Evolutionary conservation across 2,329 filamentous ascomycete genomes (phyloP).

Genomic region (Karstenula rhodostoma): DNA sequence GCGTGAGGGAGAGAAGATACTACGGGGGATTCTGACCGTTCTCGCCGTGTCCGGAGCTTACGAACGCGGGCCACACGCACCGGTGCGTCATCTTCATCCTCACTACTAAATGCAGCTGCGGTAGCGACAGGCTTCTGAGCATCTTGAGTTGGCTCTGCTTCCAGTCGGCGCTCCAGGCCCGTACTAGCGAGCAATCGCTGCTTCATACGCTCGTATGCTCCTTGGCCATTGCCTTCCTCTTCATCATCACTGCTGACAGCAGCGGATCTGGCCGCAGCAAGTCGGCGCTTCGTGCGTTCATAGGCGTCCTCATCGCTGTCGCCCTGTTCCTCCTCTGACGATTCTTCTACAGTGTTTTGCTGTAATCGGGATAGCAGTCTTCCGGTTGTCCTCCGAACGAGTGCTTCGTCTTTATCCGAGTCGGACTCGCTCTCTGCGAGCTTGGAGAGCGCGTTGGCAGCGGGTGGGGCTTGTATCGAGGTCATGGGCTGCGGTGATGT

Average conservation of each 20-base stretch:
- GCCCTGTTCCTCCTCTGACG: slow-evolving; percentile 20
- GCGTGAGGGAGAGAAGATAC: slow-evolving; percentile 26
- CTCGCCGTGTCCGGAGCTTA: slow-evolving; percentile 19
- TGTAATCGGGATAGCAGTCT: slow-evolving; percentile 69
- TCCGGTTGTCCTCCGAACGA: slow-evolving; percentile 62
- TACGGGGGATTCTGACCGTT: slow-evolving; percentile 24
- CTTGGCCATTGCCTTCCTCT: slow-evolving; percentile 42
- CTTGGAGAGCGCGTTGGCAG: slow-evolving; percentile 59
- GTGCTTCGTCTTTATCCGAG: slow-evolving; percentile 42
- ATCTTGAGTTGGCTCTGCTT: slow-evolving; percentile 10
- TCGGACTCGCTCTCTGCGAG: slow-evolving; percentile 56
- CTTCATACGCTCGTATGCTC: slow-evolving; percentile 58
- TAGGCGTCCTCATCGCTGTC: slow-evolving; percentile 39
- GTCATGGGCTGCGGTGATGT: slow-evolving; percentile 2
- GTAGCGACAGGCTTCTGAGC: slow-evolving; percentile 5
- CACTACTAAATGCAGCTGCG: slow-evolving; percentile 27
- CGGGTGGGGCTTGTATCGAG: slow-evolving; percentile 41
- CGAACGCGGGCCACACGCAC: slow-evolving; percentile 29
- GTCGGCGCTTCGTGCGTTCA: slow-evolving; percentile 33
- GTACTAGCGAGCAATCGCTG: slow-evolving; percentile 53
- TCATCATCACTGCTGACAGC: slow-evolving; percentile 28
- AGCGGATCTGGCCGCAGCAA: slow-evolving; percentile 6
- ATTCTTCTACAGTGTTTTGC: slow-evolving; percentile 37
- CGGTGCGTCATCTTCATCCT: slow-evolving; percentile 42
- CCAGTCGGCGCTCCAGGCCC: slow-evolving; percentile 8